Evolutionary conservation across 106 monocot species (phyloP).

Genomic region (Dendrobium nobile): DNA sequence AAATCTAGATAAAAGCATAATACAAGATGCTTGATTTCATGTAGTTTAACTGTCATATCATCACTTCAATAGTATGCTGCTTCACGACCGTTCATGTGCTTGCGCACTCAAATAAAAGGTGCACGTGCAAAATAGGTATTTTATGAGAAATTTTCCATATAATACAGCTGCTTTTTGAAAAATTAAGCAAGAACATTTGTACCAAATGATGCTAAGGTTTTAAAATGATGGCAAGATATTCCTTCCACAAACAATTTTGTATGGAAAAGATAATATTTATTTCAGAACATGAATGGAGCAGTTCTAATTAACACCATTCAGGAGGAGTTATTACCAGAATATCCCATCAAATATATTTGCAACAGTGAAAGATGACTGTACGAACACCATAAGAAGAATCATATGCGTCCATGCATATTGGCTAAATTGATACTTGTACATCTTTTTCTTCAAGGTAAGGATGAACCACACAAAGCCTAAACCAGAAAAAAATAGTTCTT

Average conservation of each 20-base stretch:
- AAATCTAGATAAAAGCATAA: neutral
- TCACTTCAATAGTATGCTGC: neutral
- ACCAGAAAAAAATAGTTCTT: neutral
- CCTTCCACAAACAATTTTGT: conserved; percentile 2
- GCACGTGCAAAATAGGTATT: neutral
- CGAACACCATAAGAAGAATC: conserved; percentile 75
- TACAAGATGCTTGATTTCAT: neutral
- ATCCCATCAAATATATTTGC: conserved; percentile 99
- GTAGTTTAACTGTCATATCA: neutral
- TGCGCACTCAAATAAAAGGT: neutral
- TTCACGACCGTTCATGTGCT: neutral
- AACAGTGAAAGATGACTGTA: conserved; percentile 70
- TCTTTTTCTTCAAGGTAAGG: conserved; percentile 89
- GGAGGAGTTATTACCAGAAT: conserved; percentile 57
- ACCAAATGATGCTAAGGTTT: neutral
- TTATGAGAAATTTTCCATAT: neutral
- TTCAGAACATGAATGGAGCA: neutral
- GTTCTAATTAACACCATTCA: conserved; percentile 5
- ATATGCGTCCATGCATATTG: conserved; percentile 85
- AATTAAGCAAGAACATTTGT: neutral
- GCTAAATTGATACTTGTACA: conserved; percentile 75
- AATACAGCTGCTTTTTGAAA: neutral
- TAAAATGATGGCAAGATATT: neutral
- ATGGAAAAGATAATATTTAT: neutral
- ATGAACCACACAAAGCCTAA: conserved; percentile 95